Conservation (phyloP, 805 yeast species). For the Starmera caribaea region DNA sequence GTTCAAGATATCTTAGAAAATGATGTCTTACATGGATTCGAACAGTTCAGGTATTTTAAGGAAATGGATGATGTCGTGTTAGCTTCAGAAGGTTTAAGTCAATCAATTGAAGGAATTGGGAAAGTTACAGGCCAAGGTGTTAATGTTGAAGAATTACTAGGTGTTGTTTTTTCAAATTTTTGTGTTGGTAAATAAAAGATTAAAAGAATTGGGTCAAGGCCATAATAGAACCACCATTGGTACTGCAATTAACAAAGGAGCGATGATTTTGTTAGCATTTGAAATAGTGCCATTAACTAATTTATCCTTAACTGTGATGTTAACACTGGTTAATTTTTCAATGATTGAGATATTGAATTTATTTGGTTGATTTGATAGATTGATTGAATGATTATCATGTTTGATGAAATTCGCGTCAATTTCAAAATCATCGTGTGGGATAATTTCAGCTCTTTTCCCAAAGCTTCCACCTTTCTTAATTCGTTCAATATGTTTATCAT, state of each 20-base stretch:
- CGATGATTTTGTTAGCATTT: too few relatives aligned
- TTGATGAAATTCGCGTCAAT: too few relatives aligned
- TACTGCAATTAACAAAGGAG: too few relatives aligned
- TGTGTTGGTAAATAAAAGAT: constrained; percentile 81
- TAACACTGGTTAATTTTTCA: background rate
- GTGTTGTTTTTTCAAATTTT: constrained; percentile 83
- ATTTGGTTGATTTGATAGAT: too few relatives aligned
- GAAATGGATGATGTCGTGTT: constrained; percentile 61
- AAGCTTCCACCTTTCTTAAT: too few relatives aligned
- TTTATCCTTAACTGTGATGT: background rate
- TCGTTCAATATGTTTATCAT: background rate
- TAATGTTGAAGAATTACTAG: constrained; percentile 84
- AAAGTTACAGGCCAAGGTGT: constrained; percentile 84
- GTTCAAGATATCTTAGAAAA: constrained; percentile 63
- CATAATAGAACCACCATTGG: background rate
- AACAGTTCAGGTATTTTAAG: constrained; percentile 45
- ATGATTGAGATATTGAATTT: too few relatives aligned
- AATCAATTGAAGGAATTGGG: constrained; percentile 81
- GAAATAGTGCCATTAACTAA: background rate
- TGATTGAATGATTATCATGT: background rate
- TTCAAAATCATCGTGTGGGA: too few relatives aligned
- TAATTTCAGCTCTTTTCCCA: too few relatives aligned
- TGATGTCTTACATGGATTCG: constrained; percentile 70
- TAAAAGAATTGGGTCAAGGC: background rate
- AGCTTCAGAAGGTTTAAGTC: constrained; percentile 67